Evolutionary conservation across 495 filamentous ascomycete species (phyloP), one percentile per base, ranked within the genome.

Genomic region (Talaromyces liani): DNA sequence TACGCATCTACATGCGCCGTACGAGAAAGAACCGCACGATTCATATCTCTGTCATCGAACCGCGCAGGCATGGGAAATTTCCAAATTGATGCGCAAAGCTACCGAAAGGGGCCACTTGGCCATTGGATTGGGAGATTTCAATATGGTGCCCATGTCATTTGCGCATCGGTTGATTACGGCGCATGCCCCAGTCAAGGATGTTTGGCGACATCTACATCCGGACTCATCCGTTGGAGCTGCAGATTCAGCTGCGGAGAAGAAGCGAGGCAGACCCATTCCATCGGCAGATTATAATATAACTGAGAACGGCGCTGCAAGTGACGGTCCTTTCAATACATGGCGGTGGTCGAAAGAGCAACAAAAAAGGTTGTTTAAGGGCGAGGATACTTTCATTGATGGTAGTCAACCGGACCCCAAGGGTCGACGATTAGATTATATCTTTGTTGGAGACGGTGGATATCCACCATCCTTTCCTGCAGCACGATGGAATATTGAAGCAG

Each of bases 11-110:
- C 94, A 98, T 71, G 89, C 94, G 9, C 91, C 92, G 3, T 98
- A 98, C 71, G 90, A 94, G 70, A 77, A 80, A 51, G 85, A 91
- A 69, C 86, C 84, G 22, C 73, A 91, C 64, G 92, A 97, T 70
- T 92, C 89, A 25, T 97, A 98, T 71, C 69, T 91, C 24, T 92
- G 89, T 72, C 95, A 98, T 68, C 89, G 92, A 25, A 90, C 88
- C 4, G 91, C 94, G 0, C 94, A 98, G 73, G 89, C 94, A n/a
- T 98, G 94, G 94, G 91, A 98, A 75, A 92, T 98, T 56, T 83
- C 92, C 34, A 96, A 96, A 75, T 77, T 97, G 7, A 88, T 97
- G 74, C 87, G 92, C 5, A 90, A 85, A 22, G 94, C 95, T 12
- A 83, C 86, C 1, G 92, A 94, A 68, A 81, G 91, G 5, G 93